Evolutionary conservation across 2,329 filamentous ascomycete species (phyloP).

Genomic region (Zymoseptoria pseudotritici): DNA sequence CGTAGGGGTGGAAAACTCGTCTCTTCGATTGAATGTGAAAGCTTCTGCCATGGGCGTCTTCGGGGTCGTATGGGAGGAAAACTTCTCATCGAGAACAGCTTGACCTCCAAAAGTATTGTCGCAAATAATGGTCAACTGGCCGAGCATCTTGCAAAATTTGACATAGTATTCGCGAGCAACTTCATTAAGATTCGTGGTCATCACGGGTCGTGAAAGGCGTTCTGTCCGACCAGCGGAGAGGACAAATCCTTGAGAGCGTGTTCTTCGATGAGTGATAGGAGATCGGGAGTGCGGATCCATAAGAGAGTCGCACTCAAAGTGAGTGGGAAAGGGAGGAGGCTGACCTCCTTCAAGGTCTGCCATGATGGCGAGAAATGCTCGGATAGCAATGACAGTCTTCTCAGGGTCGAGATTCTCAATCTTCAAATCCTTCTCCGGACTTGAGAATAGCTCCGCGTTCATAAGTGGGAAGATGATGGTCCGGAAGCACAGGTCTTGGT

Average conservation of each 20-base stretch:
- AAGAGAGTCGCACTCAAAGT: slow-evolving; percentile 44
- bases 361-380: slow-evolving; percentile 89
- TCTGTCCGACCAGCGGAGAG: slow-evolving; percentile 49
- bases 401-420: slow-evolving; percentile 94
- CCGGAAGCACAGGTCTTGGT: slow-evolving; percentile 88
- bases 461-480: slow-evolving; percentile 91
- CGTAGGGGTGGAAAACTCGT: slow-evolving; percentile 63
- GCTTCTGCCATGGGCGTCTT: slow-evolving; percentile 94
- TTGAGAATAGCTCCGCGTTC: slow-evolving; percentile 78
- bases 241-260: slow-evolving; percentile 30
- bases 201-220: slow-evolving; percentile 57
- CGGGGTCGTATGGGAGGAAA: slow-evolving; percentile 66
- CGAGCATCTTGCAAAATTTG: slow-evolving; percentile 88
- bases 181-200: slow-evolving; percentile 59
- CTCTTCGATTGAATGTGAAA: slow-evolving; percentile 80
- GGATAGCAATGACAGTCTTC: slow-evolving; percentile 92
- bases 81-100: slow-evolving; percentile 91
- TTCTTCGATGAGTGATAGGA: slow-evolving; percentile 29
- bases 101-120: slow-evolving; percentile 97
- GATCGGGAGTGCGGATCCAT: slow-evolving; percentile 33
- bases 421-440: slow-evolving; percentile 58
- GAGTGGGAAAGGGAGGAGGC: slow-evolving; percentile 75
- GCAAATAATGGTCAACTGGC: slow-evolving; percentile 92
- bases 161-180: slow-evolving; percentile 77
- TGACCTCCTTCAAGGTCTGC: slow-evolving; percentile 82